Evolutionary conservation across 1,139 yeast species (phyloP).

Genomic region (Petasospora fabianii): DNA sequence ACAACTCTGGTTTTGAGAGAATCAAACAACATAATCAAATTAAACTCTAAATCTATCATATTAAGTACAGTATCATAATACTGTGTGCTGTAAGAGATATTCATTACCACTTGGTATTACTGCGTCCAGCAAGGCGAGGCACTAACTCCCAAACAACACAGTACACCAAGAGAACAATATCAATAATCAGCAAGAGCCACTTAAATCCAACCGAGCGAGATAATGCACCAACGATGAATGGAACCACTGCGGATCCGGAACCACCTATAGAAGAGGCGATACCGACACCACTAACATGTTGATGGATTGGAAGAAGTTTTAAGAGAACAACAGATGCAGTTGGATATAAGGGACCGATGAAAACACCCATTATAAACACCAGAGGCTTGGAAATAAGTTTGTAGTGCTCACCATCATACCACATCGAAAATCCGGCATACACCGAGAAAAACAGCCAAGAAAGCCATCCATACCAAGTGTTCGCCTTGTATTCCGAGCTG

Average conservation of each 20-base stretch:
- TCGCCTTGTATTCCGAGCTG: slow-evolving; percentile 48
- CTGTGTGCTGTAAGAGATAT: not conserved
- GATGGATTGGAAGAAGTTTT: slow-evolving; percentile 55
- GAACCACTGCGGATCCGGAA: slow-evolving; percentile 72
- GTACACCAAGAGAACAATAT: slow-evolving; percentile 27
- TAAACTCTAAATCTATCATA: too few relatives aligned
- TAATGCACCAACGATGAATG: slow-evolving; percentile 55
- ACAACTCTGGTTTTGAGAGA: too few relatives aligned
- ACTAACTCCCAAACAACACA: slow-evolving; percentile 31
- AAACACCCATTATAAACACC: slow-evolving; percentile 58
- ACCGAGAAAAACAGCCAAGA: slow-evolving; percentile 23
- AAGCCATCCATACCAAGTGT: slow-evolving; percentile 34
- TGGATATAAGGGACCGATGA: slow-evolving; percentile 80
- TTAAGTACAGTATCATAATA: too few relatives aligned
- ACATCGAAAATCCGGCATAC: slow-evolving; percentile 32
- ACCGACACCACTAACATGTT: slow-evolving; percentile 70
- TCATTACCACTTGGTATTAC: not conserved
- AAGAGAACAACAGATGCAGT: slow-evolving; percentile 66
- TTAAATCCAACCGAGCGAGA: slow-evolving; percentile 29
- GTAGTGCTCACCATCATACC: slow-evolving; percentile 18
- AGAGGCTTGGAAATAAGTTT: slow-evolving; percentile 7
- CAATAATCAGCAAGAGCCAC: slow-evolving; percentile 29
- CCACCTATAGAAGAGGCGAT: slow-evolving; percentile 77
- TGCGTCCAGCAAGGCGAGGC: slow-evolving; percentile 30
- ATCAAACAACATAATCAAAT: too few relatives aligned